Evolutionary conservation across 73 alveolate species (phyloP).

Genomic region (Breviolum minutum): DNA sequence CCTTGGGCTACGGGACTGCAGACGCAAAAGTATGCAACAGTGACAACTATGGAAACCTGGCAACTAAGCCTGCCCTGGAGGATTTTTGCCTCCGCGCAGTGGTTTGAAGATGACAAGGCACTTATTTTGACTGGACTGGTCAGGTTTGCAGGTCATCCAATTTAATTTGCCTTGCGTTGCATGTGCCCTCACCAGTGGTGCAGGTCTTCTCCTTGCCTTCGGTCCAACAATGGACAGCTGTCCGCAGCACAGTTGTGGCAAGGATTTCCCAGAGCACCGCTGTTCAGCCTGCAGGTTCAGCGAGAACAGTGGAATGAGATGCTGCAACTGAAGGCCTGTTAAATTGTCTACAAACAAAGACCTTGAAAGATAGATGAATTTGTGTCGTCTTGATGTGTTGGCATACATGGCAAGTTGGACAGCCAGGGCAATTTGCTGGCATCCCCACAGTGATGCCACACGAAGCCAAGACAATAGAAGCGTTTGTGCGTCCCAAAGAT

Average conservation of each 20-base stretch:
- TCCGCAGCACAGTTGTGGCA: not conserved
- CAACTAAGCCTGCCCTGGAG: not conserved
- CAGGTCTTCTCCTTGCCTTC: not conserved
- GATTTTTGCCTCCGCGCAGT: constrained; percentile 18
- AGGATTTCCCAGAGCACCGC: no score
- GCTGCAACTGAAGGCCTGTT: not conserved
- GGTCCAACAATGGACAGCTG: constrained; percentile 5
- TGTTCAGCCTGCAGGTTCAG: not conserved
- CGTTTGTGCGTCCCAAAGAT: no score
- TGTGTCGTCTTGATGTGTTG: not conserved
- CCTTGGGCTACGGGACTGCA: constrained; percentile 32
- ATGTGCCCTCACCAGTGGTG: not conserved
- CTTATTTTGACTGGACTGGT: not conserved
- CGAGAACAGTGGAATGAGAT: not conserved
- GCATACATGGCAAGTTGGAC: not conserved
- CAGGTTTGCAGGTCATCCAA: no score
- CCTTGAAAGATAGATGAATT: no score
- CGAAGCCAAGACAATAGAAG: not conserved
- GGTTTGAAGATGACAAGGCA: constrained; percentile 30
- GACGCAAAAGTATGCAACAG: not conserved
- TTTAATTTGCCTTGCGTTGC: no score
- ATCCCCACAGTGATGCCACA: not conserved
- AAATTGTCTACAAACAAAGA: no score
- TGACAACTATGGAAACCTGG: no score
- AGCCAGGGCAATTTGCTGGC: constrained; percentile 36